A percentile compares a stretch with the other conserved stretches of the same genome.
Conservation (phyloP, 179 eudicot species). For the Silene vulgaris region DNA sequence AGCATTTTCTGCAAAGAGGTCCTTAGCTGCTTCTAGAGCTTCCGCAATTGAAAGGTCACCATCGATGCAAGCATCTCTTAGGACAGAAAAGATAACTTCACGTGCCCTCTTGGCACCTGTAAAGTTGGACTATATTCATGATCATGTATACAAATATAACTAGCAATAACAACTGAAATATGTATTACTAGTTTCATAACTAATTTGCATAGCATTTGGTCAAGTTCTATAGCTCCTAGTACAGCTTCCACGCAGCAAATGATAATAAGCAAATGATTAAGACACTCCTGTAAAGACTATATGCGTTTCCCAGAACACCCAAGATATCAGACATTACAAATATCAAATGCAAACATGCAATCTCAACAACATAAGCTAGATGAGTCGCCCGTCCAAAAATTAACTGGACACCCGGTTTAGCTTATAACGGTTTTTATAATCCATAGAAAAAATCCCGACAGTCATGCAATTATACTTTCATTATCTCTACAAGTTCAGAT, state of each 20-base stretch:
- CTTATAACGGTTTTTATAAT: neutral
- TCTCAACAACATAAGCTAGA: neutral
- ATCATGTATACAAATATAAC: neutral
- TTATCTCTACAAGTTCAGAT: neutral
- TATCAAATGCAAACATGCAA: neutral
- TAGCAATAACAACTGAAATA: neutral
- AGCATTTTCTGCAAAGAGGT: slow-evolving; percentile 75
- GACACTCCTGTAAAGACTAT: neutral
- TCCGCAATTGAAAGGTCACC: slow-evolving; percentile 84
- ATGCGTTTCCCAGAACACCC: neutral
- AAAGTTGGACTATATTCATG: neutral
- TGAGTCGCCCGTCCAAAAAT: neutral
- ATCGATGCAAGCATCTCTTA: slow-evolving; percentile 69
- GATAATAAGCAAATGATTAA: neutral
- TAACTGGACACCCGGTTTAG: neutral
- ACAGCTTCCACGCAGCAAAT: neutral
- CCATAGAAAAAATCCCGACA: neutral
- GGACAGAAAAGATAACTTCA: slow-evolving; percentile 73
- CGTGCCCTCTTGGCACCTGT: slow-evolving; percentile 90
- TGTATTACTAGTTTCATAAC: neutral
- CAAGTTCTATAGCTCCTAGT: neutral
- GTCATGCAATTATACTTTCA: neutral
- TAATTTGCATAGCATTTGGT: neutral
- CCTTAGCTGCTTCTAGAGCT: slow-evolving; percentile 77
- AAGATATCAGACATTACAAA: neutral